Evolutionary conservation across 805 yeast genomes (phyloP), one percentile per base, ranked within the genome.

Genomic region (Candida taoyuanica): DNA sequence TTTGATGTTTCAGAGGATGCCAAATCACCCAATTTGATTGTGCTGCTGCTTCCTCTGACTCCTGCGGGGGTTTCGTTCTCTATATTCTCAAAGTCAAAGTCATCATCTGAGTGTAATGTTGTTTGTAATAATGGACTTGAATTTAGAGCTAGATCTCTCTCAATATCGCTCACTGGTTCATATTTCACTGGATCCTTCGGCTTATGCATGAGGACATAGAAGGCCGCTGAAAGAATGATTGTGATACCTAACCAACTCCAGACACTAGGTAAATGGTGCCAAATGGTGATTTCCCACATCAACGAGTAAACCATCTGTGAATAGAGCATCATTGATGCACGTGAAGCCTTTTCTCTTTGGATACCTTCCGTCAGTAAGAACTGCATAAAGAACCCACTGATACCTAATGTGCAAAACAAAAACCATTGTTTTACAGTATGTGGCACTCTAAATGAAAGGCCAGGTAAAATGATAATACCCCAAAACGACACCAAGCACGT

Each of bases 311-410:
- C 63, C 69, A 88, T 71, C 53, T 81, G 85, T 2, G 88, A 71
- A 56, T 89, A 89, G 2, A 74, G 64, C 76, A 86, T 79, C 43
- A 85, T 70, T 11, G 89, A 70, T 0, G 88, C 85, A 40, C 84
- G 71, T 4, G 87, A 78, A 0, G 96, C 94, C 43, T 69, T 71
- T 46, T 85, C 95, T 38, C 85, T 67, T 57, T 86, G 95, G 35
- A 88, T 73, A 1, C 96, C 96, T 7, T 85, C 77, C 0, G 96
- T 85, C 33, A 85, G 60, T 26, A 81, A 63, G 52, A 78, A 80
- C 58, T 89, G 96, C 80, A 82, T 83, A 43, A 78, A 62, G 59
- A 88, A 89, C 0, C 97, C 97, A 37, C 84, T 71, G 2, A 81
- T 44, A 3, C 96, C 95, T 42, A 86, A 70, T 17, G 71, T 55